Base-by-base conservation (phyloP, 805 yeast genomes). In the Kregervanrija delftensis region DNA sequence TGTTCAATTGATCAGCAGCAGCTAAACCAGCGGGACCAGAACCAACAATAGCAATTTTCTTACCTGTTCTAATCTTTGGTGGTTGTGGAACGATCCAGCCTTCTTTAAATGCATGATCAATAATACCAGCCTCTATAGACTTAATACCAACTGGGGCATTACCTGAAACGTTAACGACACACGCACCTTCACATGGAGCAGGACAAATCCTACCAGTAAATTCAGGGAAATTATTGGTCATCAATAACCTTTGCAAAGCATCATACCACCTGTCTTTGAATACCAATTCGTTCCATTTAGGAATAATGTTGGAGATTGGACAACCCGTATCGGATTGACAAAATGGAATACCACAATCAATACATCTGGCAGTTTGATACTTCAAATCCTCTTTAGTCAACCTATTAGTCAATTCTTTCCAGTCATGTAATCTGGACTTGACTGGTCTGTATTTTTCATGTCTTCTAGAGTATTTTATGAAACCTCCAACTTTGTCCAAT, bases 281-380 rank as follows among this genome's bases (percentile, higher is more conserved):
- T 14, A 91, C 96, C 55, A 93, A 77, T 64, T 90, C 98, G 66
- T 91, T 93, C 91, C 96, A 93, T 69, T 91, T 90, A 51, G 99
- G 99, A 72, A 91, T 91, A 56, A 91, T 82, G 68, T 91, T 91
- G 43, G 97, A 89, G 54, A 91, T 85, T 43, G 99, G 99, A 72
- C 99, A 91, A 48, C 99, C 99, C 37, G 96, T 86, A 66, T 91
- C 98, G 40, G 96, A 84, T 60, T 91, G 95, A 74, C 99, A 91
- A 79, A 91, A 91, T 47, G 99, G 99, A 57, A 93, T 95, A 73
- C 99, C 99, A 74, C 99, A 91, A 69, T 91, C 98, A 96, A 93
- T 91, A 76, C 99, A 91, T 67, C 99, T 81, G 12, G 98, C 96
- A 47, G 98, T 86, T 72, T 91, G 97, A 63, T 76, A 78, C 63